These are phyloP conservation scores for Verticillium klebahnii DNA, from an alignment of 2,329 filamentous ascomycete genomes.

Conservation along the genomic window DNA sequence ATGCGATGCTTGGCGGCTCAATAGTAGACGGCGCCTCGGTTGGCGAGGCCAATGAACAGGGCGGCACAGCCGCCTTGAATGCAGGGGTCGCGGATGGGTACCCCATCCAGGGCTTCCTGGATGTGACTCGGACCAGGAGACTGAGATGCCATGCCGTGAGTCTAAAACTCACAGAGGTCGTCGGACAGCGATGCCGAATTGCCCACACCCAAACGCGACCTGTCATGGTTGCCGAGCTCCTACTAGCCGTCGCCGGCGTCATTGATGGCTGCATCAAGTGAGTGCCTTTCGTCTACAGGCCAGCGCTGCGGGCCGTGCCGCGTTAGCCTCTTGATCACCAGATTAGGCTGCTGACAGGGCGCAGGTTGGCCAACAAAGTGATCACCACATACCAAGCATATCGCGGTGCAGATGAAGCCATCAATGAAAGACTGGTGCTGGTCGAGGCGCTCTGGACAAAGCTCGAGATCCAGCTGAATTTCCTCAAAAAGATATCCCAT, in stretches of 20 bases:
- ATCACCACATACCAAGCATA: not conserved
- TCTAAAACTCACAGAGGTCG: too few relatives aligned
- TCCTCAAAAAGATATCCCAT: not conserved
- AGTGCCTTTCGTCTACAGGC: not conserved
- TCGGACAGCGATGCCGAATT: too few relatives aligned
- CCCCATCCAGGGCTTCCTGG: not conserved
- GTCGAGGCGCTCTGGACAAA: not conserved
- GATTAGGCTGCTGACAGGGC: not conserved
- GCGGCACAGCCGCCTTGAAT: not conserved
- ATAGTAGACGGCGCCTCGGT: not conserved
- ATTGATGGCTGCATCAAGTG: constrained; percentile 6
- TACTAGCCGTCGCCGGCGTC: constrained; percentile 4
- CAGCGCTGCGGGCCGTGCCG: not conserved
- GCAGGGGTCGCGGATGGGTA: not conserved
- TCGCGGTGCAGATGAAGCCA: not conserved
- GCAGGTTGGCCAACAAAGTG: not conserved
- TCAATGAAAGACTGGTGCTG: not conserved
- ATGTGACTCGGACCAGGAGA: not conserved
- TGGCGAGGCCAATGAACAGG: not conserved
- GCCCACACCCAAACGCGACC: not conserved
- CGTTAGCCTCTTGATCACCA: not conserved
- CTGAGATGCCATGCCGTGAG: too few relatives aligned
- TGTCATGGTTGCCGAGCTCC: not conserved
- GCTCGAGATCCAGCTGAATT: not conserved
- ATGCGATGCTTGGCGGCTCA: not conserved